phyloP scores from a whole-genome alignment of 2,329 filamentous ascomycete species.

The Fusarium fujikuroi region DNA sequence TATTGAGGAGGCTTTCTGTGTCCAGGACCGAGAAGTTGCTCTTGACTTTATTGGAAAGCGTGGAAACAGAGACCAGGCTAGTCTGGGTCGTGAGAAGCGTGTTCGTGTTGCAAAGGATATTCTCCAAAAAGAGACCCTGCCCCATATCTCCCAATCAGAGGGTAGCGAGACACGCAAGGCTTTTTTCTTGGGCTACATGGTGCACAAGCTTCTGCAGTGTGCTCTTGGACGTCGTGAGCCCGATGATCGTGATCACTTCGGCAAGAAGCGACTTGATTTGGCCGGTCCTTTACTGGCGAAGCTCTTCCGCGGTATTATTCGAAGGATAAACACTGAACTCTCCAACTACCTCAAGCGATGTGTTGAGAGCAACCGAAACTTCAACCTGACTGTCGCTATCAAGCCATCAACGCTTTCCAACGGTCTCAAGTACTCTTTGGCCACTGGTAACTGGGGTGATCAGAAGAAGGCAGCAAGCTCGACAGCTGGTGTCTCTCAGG shows the following conservation, averaged over 20 bases:
- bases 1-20: constrained; percentile 95
- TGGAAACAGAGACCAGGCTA: constrained; percentile 70
- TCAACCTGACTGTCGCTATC: constrained; percentile 90
- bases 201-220: constrained; percentile 93
- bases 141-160: constrained; percentile 94
- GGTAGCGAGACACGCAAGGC: constrained; percentile 96
- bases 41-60: constrained; percentile 96
- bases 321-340: constrained; percentile 90
- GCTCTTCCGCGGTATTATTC: constrained; percentile 91
- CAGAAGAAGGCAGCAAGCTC: constrained; percentile 98
- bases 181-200: constrained; percentile 99
- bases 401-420: constrained; percentile 93
- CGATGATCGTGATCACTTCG: constrained; percentile 98
- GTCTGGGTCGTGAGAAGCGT: constrained; percentile 85
- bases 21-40: constrained; percentile 94
- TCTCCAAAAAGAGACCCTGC: constrained; percentile 94
- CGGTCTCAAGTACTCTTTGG: constrained; percentile 94
- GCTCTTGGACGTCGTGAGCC: constrained; percentile 92
- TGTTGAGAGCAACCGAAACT: constrained; percentile 88
- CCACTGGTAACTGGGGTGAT: constrained; percentile 98
- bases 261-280: constrained; percentile 96
- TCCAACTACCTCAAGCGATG: constrained; percentile 91
- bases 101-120: constrained; percentile 93
- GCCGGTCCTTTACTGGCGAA: constrained; percentile 95
- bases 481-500: constrained; percentile 97